Conservation (phyloP, 805 yeast genomes). For the Candida pseudofarinosa region DNA sequence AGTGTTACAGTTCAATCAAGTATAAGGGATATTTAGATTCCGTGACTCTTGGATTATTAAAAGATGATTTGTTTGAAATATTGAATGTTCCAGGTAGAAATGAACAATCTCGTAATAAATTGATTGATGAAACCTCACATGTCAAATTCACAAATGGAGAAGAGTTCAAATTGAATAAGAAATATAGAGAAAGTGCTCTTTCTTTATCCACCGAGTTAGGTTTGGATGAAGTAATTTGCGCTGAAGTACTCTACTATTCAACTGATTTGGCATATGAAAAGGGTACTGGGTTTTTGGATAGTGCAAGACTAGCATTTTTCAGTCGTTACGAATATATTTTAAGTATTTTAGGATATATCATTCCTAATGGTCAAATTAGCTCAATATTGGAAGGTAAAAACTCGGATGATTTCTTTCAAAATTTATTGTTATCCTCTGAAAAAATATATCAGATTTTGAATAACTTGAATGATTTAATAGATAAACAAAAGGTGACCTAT, state of each 20-base stretch:
- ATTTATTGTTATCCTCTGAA: slow-evolving; percentile 52
- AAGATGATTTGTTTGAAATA: slow-evolving; percentile 43
- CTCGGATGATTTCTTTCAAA: slow-evolving; percentile 27
- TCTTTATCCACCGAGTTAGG: slow-evolving; percentile 49
- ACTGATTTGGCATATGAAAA: slow-evolving; percentile 32
- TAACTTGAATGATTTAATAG: slow-evolving; percentile 47
- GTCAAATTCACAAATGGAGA: slow-evolving; percentile 52
- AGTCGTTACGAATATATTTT: slow-evolving; percentile 70
- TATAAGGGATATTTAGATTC: slow-evolving; percentile 17
- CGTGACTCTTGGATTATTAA: slow-evolving; percentile 27
- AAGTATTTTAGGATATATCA: slow-evolving; percentile 47
- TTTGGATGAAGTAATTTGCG: slow-evolving; percentile 72
- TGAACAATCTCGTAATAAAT: slow-evolving; percentile 40
- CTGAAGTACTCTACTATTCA: slow-evolving; percentile 60
- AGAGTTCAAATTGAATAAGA: slow-evolving; percentile 58
- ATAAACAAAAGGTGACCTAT: slow-evolving; percentile 46
- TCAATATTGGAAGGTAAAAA: slow-evolving; percentile 17
- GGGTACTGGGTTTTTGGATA: slow-evolving; percentile 50
- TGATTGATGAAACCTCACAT: slow-evolving; percentile 35
- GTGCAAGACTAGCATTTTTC: slow-evolving; percentile 66
- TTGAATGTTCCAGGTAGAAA: slow-evolving; percentile 42
- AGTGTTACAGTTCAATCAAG: slow-evolving; percentile 44
- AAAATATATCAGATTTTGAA: slow-evolving; percentile 54
- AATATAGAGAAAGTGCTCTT: slow-evolving; percentile 58
- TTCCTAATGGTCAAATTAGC: slow-evolving; percentile 18